Base-by-base conservation (phyloP, 257 asterid species). In the Paraleonurus japonicus region DNA sequence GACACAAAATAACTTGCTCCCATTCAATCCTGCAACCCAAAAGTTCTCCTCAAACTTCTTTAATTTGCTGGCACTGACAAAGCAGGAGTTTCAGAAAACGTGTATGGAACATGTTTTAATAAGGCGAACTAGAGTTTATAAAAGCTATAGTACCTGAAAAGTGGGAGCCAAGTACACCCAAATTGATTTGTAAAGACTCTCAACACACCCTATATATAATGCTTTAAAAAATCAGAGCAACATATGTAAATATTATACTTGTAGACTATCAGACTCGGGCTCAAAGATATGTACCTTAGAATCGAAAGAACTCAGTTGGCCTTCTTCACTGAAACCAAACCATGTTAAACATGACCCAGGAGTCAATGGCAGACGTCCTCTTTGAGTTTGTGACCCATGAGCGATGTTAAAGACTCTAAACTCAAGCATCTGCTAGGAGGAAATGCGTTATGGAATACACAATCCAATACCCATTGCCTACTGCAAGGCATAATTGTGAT, bases 241-340 rank as follows among this genome's bases (percentile, higher is more conserved):
- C 57, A 54, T 45, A 24, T 55, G 41, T 60, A 78, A 16, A 12
- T 57, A 28, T 51, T 20, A 41, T 23, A 41, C 22, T 43, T 53
- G 13, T 10, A 73, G 35, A 47, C 7, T 41, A 48, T 41, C 69
- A 33, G 35, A 69, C 53, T 19, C 24, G 47, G 57, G 50, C 58
- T 77, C 51, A 32, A 61, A 7, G 79, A 67, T 60, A 15, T 67
- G 67, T 83, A 95, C 99, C 97, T 90, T 88, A 35, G 99, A 89
- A 82, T 95, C 99, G 73, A 85, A 95, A 51, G 99, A 86, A 70
- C 98, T 87, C 66, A 89, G 86, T 69, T 81, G 91, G 54, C 97
- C 99, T 82, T 89, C 99, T 74, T 92, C 98, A 48, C 97, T 89
- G 79, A 88, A 92, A 71, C 99, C 99, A 67, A 95, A 82, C 99